Conservation (phyloP, 805 yeast genomes). For the Yarrowia sp. region DNA sequence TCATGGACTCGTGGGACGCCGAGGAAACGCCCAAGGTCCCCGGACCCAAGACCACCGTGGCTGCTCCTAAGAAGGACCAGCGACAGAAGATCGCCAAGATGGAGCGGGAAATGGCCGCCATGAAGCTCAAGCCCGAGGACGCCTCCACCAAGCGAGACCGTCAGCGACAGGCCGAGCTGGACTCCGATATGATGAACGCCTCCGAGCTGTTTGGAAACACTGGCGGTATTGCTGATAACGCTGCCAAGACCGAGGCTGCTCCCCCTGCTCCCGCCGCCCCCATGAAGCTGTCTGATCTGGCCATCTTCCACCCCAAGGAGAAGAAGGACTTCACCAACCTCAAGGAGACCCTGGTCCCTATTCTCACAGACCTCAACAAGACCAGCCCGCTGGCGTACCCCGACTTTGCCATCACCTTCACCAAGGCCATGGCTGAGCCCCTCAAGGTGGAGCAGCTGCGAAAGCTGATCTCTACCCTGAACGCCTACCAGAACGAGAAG, state of each 20-base stretch:
- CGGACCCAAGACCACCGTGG: conserved; percentile 54
- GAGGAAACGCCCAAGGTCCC: conserved; percentile 60
- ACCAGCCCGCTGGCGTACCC: conserved; percentile 74
- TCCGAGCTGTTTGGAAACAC: conserved; percentile 85
- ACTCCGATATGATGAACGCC: conserved; percentile 89
- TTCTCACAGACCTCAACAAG: conserved; percentile 65
- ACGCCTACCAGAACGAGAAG: conserved; percentile 81
- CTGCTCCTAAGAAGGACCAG: conserved; percentile 52
- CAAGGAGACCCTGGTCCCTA: conserved; percentile 71
- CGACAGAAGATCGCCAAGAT: conserved; percentile 51
- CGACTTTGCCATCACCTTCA: conserved; percentile 78
- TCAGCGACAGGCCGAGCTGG: conserved; percentile 78
- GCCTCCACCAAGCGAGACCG: conserved; percentile 75
- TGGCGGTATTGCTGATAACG: conserved; percentile 51
- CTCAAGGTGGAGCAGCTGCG: conserved; percentile 80
- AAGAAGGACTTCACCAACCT: conserved; percentile 81
- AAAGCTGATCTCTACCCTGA: conserved; percentile 84
- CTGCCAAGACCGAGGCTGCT: conserved; percentile 25
- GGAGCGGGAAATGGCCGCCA: conserved; percentile 55
- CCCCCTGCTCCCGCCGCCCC: conserved; percentile 39
- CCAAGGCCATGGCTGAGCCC: conserved; percentile 84
- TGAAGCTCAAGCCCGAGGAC: conserved; percentile 61
- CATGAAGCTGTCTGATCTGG: conserved; percentile 49
- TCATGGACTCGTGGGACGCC: conserved; percentile 90
- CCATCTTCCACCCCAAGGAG: conserved; percentile 82